Evolutionary conservation across 352 stramenopile species (phyloP).

Genomic region (Globisporangium barbulae): DNA sequence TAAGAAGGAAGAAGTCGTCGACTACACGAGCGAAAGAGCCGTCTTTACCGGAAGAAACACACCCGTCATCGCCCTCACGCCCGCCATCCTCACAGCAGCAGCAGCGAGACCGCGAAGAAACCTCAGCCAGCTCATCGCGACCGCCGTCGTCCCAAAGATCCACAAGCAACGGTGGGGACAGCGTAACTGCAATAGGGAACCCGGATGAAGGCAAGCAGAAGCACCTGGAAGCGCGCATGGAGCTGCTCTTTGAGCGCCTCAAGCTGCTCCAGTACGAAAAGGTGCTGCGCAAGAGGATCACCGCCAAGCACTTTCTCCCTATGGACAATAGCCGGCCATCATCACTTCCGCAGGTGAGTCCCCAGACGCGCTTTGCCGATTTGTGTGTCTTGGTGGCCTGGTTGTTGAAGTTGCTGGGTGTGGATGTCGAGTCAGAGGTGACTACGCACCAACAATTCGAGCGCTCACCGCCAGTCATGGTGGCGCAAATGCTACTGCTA

Average conservation of each 20-base stretch:
- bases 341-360: slow-evolving; percentile 13
- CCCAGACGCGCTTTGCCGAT: slow-evolving; percentile 44
- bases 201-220: slow-evolving; percentile 29
- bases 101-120: slow-evolving; percentile 17
- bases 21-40: slow-evolving; percentile 2
- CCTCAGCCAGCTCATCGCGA: slow-evolving; percentile 15
- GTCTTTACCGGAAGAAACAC: slow-evolving; percentile 1
- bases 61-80: slow-evolving; percentile 1
- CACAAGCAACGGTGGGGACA: slow-evolving; percentile 2
- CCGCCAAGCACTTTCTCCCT: slow-evolving; percentile 41
- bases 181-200: slow-evolving; percentile 5
- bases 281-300: slow-evolving; percentile 38
- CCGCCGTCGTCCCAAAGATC: slow-evolving; percentile 32
- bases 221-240: slow-evolving; percentile 47
- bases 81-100: slow-evolving; percentile 8
- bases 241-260: slow-evolving; percentile 68
- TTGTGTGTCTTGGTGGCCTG: slow-evolving; percentile 39
- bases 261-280: slow-evolving; percentile 48
- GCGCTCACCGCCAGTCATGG: slow-evolving; percentile 23
- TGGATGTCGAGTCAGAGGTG: slow-evolving; percentile 20
- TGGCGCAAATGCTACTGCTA: slow-evolving; percentile 50
- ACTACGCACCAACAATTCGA: slow-evolving; percentile 1
- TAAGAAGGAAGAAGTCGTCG: not conserved
- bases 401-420: slow-evolving; percentile 35
- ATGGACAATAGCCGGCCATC: not conserved